Conservation (phyloP, 345 rosid species). For the Balakata baccata region DNA sequence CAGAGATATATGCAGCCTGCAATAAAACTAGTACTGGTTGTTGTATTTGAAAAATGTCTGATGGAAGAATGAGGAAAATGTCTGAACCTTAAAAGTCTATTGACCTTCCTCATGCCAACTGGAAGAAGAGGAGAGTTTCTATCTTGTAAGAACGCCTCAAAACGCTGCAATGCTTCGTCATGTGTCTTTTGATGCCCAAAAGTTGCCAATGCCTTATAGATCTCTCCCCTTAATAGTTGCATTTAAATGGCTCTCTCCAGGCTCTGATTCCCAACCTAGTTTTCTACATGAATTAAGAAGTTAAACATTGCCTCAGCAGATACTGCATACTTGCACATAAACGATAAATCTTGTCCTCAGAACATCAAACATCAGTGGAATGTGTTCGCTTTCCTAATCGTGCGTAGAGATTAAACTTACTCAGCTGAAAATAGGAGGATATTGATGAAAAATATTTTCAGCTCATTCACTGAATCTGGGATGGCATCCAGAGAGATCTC, state of each 20-base stretch:
- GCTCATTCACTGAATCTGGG: constrained; percentile 27
- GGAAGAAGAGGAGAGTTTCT: constrained; percentile 29
- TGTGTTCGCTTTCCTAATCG: background rate
- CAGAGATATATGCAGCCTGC: constrained; percentile 45
- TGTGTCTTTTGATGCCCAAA: constrained; percentile 30
- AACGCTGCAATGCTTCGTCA: constrained; percentile 30
- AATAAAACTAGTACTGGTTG: background rate
- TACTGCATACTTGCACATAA: too few relatives aligned
- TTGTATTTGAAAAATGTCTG: background rate
- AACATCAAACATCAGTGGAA: background rate
- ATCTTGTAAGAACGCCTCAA: constrained; percentile 28
- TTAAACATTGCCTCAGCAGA: background rate
- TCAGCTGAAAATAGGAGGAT: constrained; percentile 33
- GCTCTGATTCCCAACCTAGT: constrained; percentile 35
- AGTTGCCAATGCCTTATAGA: constrained; percentile 29
- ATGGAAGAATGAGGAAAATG: background rate
- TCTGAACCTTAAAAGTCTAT: background rate
- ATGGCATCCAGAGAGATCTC: constrained; percentile 30
- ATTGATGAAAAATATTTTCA: constrained; percentile 26
- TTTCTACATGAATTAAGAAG: constrained; percentile 20
- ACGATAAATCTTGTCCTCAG: background rate
- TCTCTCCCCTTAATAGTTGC: constrained; percentile 36
- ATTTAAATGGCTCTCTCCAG: constrained; percentile 36
- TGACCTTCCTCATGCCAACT: constrained; percentile 39
- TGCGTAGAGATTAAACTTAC: constrained; percentile 18